Base-by-base conservation (phyloP, 805 yeast species). In the Pichia occidentalis region DNA sequence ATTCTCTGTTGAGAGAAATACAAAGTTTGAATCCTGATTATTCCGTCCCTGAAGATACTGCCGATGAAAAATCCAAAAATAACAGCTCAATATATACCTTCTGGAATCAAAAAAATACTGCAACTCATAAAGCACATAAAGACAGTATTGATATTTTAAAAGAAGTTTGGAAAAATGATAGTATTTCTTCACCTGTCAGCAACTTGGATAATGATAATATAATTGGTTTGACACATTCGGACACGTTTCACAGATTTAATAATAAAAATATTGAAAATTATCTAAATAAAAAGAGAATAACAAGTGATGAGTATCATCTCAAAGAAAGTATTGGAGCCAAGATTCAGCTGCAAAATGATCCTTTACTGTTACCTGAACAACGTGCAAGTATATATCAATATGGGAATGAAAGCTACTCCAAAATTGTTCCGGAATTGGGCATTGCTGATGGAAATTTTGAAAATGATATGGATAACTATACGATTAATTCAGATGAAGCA, bases 1-100 rank as follows among this genome's bases (percentile, higher is more conserved):
- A 67, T 46, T 66, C 73, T 20, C 63, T 63, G 16, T 50, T 55
- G 42, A 67, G 65, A 34, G 72, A 67, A 30, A 47, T 68, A 21
- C 52, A 69, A 22, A 62, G 62, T 1, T 64, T 59, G 59, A 53
- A 56, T 32, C 43, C 43, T 3, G 50, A 47, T 21, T 33, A 46
- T 10, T 41, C 43, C 1, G 7, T 22, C 5, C 8, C n/a, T n/a
- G 29, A 20, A 16, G n/a, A 35, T 5, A 11, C 11, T 16, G 18
- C 19, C 19, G 24, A 23, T 11, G 20, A 19, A n/a, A 7, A 20
- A 12, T 17, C n/a, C 17, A 20, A n/a, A 6, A 30, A 12, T 23
- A 23, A 23, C 25, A 9, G 12, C 12, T 9, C 11, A 23, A 23
- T 23, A 9, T 23, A 23, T 9, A 9, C 11, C 9, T 23, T 23